Percentiles rank a stretch among this genome's conserved stretches.
These are phyloP conservation scores for Canavalia ensiformis DNA, from an alignment of 306 rosid species.

Conservation along the genomic window DNA sequence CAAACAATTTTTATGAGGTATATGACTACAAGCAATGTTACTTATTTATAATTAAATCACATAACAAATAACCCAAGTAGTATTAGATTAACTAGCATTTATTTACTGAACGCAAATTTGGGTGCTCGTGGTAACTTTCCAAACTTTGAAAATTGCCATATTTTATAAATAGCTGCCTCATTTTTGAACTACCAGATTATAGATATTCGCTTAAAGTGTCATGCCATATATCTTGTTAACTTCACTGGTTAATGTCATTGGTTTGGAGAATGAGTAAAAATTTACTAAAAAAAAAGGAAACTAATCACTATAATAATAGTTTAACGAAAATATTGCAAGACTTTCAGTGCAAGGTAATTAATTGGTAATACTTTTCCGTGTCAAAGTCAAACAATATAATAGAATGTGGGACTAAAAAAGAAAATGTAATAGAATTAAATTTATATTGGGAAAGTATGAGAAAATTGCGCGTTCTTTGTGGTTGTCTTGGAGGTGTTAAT, in stretches of 20 bases:
- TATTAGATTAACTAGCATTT: neutral
- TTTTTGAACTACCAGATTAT: neutral
- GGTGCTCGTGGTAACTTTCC: neutral
- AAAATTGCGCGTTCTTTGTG: neutral
- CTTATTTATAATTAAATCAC: neutral
- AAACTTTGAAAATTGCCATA: slow-evolving; percentile 17
- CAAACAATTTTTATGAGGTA: slow-evolving; percentile 9
- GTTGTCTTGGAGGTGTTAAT: neutral
- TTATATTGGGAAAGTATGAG: neutral
- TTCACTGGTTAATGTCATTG: slow-evolving; percentile 4
- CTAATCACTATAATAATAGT: neutral
- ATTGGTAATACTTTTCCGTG: neutral
- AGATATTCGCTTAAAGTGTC: slow-evolving; percentile 14
- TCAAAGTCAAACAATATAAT: neutral
- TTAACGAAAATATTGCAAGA: neutral
- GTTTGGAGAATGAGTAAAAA: slow-evolving; percentile 8
- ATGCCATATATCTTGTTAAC: slow-evolving; percentile 22
- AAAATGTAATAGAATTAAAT: neutral
- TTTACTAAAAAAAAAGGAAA: neutral
- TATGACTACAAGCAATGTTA: neutral
- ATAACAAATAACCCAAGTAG: neutral
- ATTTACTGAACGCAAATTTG: slow-evolving; percentile 9
- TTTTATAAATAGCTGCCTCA: neutral
- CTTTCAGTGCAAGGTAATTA: neutral
- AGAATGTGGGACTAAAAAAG: neutral